These are phyloP conservation scores for Sporothrix pseudoabietina DNA, from an alignment of 2,329 filamentous ascomycete species.

Conservation along the genomic window DNA sequence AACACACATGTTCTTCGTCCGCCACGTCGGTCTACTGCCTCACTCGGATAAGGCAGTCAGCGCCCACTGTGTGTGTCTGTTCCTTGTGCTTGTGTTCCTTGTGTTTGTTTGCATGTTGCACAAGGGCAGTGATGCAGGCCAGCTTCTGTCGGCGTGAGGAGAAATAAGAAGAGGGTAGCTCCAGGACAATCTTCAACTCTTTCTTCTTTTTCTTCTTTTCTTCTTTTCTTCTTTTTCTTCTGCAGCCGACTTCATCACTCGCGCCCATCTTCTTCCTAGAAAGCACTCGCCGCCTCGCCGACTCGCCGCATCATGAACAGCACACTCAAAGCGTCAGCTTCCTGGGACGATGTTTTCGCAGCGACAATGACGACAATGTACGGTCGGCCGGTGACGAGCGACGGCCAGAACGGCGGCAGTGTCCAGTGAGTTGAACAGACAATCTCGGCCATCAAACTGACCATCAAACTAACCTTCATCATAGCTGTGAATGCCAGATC, in stretches of 20 bases:
- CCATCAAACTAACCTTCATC: neutral
- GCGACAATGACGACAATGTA: constrained; percentile 28
- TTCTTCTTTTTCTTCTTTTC: neutral
- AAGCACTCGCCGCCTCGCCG: too few species aligned
- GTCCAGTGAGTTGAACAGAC: neutral
- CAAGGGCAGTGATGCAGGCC: neutral
- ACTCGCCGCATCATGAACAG: neutral
- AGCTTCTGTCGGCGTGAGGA: neutral
- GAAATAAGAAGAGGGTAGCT: neutral
- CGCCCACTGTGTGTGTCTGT: neutral
- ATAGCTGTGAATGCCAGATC: neutral
- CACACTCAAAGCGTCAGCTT: neutral
- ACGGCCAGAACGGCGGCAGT: too few species aligned
- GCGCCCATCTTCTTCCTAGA: neutral
- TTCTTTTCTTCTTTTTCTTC: neutral
- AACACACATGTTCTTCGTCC: neutral
- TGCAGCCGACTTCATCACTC: too few species aligned
- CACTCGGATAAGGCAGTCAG: neutral
- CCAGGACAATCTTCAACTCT: neutral
- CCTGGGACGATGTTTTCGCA: constrained; percentile 26
- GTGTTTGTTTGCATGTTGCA: neutral
- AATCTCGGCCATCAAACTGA: neutral
- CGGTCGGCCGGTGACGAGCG: neutral
- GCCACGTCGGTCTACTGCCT: neutral
- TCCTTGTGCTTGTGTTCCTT: neutral